Evolutionary conservation across 1,139 yeast genomes (phyloP).

Genomic region (Schizosaccharomyces versatilis): DNA sequence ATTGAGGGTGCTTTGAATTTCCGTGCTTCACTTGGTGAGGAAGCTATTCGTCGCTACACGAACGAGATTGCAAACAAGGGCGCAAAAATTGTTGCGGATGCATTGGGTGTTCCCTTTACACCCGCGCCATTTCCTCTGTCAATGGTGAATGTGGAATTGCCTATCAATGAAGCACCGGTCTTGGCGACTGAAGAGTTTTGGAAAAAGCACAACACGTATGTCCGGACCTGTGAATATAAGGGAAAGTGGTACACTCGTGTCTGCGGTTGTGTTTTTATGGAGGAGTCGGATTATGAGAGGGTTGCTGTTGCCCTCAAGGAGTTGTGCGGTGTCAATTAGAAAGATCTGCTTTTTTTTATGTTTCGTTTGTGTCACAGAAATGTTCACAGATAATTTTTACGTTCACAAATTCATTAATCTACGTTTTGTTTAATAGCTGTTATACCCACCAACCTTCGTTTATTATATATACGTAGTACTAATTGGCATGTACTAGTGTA

Average conservation of each 20-base stretch:
- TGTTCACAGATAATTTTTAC: too few relatives aligned
- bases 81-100: constrained; percentile 21
- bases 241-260: constrained; percentile 29
- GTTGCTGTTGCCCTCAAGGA: constrained; percentile 22
- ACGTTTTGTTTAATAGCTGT: too few relatives aligned
- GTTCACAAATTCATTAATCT: too few relatives aligned
- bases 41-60: constrained; percentile 29
- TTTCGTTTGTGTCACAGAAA: too few relatives aligned
- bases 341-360: too few relatives aligned
- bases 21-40: constrained; percentile 35
- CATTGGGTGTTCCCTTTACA: constrained; percentile 20
- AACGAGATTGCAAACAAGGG: constrained; percentile 25
- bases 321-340: not conserved
- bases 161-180: constrained; percentile 15
- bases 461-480: too few relatives aligned
- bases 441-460: too few relatives aligned
- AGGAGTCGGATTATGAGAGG: constrained; percentile 29
- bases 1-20: constrained; percentile 30
- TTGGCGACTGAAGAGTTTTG: constrained; percentile 1
- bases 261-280: constrained; percentile 40
- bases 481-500: too few relatives aligned
- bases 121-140: constrained; percentile 23
- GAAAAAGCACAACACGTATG: constrained; percentile 24
- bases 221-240: constrained; percentile 27
- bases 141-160: constrained; percentile 29